Percentiles rank a stretch among this genome's conserved stretches.
Conservation (phyloP, 179 eudicot genomes). For the Camellia oleifera region DNA sequence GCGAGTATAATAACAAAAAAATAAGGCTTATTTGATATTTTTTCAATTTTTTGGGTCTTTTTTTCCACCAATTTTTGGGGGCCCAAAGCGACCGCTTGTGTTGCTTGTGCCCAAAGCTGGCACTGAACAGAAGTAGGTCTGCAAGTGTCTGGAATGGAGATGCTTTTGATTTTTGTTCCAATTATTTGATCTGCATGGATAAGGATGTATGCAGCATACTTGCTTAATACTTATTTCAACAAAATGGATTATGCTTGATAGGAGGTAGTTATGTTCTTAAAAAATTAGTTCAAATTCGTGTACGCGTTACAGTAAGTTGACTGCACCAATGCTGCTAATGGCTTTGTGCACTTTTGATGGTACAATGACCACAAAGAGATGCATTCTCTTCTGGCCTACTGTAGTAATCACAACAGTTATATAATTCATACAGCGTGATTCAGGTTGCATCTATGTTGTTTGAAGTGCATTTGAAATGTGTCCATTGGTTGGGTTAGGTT, state of each 20-base stretch:
- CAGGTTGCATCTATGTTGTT: background rate
- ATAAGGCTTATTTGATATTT: too few species aligned
- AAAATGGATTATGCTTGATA: background rate
- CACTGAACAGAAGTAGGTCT: background rate
- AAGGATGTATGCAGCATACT: background rate
- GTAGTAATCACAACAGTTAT: background rate
- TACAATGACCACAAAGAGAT: background rate
- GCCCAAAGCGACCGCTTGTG: too few species aligned
- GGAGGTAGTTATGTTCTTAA: background rate
- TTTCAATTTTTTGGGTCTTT: too few species aligned
- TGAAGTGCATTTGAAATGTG: background rate
- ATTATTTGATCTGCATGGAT: slow-evolving; percentile 3
- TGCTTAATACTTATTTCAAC: background rate
- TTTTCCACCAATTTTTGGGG: too few species aligned
- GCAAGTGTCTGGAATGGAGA: background rate
- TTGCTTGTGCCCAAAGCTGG: too few species aligned
- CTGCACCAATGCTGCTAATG: background rate
- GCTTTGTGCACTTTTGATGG: background rate
- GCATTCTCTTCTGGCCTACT: background rate
- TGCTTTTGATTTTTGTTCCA: background rate
- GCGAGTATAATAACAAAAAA: too few species aligned
- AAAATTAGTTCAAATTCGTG: background rate
- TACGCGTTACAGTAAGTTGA: background rate
- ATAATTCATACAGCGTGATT: background rate
- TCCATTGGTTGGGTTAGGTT: background rate